Percentiles rank a stretch among this genome's conserved stretches.
phyloP scores from a whole-genome alignment of 2,329 filamentous ascomycete species.

The Aaosphaeria pasadenensis region DNA sequence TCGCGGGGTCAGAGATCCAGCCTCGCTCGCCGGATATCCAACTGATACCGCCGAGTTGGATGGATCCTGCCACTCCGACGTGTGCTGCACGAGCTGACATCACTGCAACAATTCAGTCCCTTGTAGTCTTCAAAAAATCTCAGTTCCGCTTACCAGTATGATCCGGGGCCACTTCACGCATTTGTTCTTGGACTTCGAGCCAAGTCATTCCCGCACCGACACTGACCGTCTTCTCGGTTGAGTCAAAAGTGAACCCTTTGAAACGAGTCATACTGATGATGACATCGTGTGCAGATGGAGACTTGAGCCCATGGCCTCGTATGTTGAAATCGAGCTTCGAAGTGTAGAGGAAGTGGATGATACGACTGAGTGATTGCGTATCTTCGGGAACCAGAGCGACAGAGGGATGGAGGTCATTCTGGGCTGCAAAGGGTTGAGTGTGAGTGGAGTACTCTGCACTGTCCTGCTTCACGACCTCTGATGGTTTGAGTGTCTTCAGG shows the following conservation, averaged over 20 bases:
- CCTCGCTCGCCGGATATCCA: neutral
- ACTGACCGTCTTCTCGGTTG: neutral
- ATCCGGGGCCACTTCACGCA: neutral
- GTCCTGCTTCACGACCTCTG: no score
- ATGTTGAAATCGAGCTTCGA: neutral
- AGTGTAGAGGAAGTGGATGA: neutral
- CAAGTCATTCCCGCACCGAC: neutral
- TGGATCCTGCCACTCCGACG: neutral
- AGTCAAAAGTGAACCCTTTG: neutral
- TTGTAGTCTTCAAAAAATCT: neutral
- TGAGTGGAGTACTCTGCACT: no score
- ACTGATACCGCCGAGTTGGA: neutral
- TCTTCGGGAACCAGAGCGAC: neutral
- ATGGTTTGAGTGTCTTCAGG: no score
- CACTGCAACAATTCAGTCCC: neutral
- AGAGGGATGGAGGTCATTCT: neutral
- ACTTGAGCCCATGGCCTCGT: neutral
- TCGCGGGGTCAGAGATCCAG: neutral
- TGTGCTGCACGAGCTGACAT: neutral
- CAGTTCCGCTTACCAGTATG: neutral
- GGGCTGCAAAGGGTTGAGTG: no score
- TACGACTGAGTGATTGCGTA: neutral
- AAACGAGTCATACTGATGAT: neutral
- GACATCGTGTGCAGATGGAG: neutral
- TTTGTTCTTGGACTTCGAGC: neutral